A percentile compares a stretch with the other conserved stretches of the same genome.
Conservation (phyloP, 805 yeast species). For the Ogataea saltuana region DNA sequence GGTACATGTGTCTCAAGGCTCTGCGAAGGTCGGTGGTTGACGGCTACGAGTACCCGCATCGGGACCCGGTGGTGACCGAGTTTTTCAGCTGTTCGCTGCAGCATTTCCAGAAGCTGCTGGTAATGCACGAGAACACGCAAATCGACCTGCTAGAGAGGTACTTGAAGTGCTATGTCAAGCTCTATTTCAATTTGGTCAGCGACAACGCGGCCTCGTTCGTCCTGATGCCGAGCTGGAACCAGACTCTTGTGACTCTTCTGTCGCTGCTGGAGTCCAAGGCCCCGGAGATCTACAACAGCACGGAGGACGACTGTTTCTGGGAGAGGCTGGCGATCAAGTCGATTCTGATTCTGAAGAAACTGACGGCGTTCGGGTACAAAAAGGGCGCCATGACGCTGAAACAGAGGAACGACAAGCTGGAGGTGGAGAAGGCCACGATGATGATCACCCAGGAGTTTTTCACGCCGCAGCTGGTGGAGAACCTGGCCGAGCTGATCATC, state of each 20-base stretch:
- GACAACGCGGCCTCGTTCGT: constrained; percentile 70
- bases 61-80: constrained; percentile 55
- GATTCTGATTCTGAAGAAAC: constrained; percentile 61
- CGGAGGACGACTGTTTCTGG: constrained; percentile 67
- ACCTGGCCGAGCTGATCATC: constrained; percentile 66
- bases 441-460: constrained; percentile 56
- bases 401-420: constrained; percentile 64
- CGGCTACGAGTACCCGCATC: constrained; percentile 72
- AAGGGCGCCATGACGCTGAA: constrained; percentile 66
- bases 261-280: constrained; percentile 66
- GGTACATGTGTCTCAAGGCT: constrained; percentile 75
- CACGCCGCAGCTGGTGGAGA: constrained; percentile 53
- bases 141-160: constrained; percentile 63
- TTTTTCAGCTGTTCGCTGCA: constrained; percentile 56
- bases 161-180: constrained; percentile 72
- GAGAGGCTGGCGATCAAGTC: constrained; percentile 69
- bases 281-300: constrained; percentile 56
- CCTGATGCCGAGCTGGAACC: constrained; percentile 61
- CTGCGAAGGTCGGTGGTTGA: constrained; percentile 72
- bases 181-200: constrained; percentile 60
- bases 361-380: constrained; percentile 61
- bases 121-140: constrained; percentile 51
- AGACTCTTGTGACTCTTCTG: constrained; percentile 62
- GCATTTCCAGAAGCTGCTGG: constrained; percentile 60
- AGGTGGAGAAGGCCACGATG: constrained; percentile 57